Percentiles rank a stretch among this genome's conserved stretches.
These are phyloP conservation scores for Strobilomyces dryophilus DNA, from an alignment of 768 basidiomycete species.

Conservation along the genomic window DNA sequence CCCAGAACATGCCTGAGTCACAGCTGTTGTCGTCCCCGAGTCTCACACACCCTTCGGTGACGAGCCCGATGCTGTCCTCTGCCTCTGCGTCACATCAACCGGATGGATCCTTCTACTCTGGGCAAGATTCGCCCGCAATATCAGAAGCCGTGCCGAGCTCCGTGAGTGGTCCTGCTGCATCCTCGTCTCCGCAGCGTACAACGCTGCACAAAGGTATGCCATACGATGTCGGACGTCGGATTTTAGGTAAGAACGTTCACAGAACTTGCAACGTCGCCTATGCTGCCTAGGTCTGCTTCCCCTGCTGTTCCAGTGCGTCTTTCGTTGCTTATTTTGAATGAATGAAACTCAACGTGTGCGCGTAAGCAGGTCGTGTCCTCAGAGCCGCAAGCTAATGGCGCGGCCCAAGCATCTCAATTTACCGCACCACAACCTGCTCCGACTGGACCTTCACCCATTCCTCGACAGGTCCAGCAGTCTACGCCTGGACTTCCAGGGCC, in stretches of 20 bases:
- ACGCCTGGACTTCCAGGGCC: slow-evolving; percentile 22
- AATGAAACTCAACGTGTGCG: slow-evolving; percentile 14
- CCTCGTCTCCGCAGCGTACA: slow-evolving; percentile 57
- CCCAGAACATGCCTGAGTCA: slow-evolving; percentile 33
- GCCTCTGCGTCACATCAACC: slow-evolving; percentile 62
- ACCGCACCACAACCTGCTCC: slow-evolving; percentile 30
- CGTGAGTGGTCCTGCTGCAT: slow-evolving; percentile 44
- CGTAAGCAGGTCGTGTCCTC: slow-evolving; percentile 30
- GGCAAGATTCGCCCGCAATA: slow-evolving; percentile 66
- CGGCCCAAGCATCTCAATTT: slow-evolving; percentile 23
- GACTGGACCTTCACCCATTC: slow-evolving; percentile 43
- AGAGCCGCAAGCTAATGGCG: slow-evolving; percentile 37
- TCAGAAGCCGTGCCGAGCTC: slow-evolving; percentile 57
- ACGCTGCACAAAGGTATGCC: slow-evolving; percentile 46
- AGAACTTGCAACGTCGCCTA: slow-evolving; percentile 47
- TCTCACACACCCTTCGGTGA: slow-evolving; percentile 78
- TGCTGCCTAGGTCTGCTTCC: slow-evolving; percentile 39
- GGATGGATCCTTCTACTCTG: slow-evolving; percentile 66
- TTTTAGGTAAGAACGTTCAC: slow-evolving; percentile 19
- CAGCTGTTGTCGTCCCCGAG: slow-evolving; percentile 66
- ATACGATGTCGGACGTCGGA: slow-evolving; percentile 13
- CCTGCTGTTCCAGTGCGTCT: slow-evolving; percentile 41
- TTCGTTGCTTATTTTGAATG: slow-evolving; percentile 8
- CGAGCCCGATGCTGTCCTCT: slow-evolving; percentile 78
- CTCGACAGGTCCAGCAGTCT: slow-evolving; percentile 46